These are phyloP conservation scores for Periconia digitata DNA, from an alignment of 2,329 filamentous ascomycete genomes.

Conservation along the genomic window DNA sequence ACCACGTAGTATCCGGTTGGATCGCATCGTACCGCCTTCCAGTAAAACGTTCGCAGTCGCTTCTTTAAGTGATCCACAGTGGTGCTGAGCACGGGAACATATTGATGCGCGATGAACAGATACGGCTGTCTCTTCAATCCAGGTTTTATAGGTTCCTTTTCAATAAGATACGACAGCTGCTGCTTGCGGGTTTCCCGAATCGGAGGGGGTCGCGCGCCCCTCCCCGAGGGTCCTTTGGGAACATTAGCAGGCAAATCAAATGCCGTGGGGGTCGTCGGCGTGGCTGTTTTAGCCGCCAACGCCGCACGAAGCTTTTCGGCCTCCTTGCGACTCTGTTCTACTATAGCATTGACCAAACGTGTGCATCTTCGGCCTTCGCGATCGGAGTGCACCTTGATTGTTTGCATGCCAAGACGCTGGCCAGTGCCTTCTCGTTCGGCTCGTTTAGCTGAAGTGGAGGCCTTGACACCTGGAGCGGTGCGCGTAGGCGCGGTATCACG, in stretches of 20 bases:
- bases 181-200: constrained; percentile 49
- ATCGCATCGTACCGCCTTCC: constrained; percentile 81
- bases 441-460: constrained; percentile 76
- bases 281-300: constrained; percentile 25
- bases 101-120: constrained; percentile 83
- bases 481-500: constrained; percentile 65
- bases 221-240: constrained; percentile 78
- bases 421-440: constrained; percentile 78
- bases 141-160: constrained; percentile 65
- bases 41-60: constrained; percentile 78
- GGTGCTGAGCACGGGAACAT: constrained; percentile 81
- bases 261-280: constrained; percentile 24
- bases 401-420: constrained; percentile 74
- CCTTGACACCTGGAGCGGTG: constrained; percentile 60
- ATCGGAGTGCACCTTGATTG: constrained; percentile 83
- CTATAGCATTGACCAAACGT: constrained; percentile 72
- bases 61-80: constrained; percentile 91
- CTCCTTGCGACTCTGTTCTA: constrained; percentile 69
- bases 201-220: constrained; percentile 40
- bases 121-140: constrained; percentile 81
- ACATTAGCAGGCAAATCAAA: constrained; percentile 75
- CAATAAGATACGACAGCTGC: constrained; percentile 54
- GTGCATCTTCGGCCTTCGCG: constrained; percentile 82
- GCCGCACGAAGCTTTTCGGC: constrained; percentile 50
- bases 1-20: constrained; percentile 85